Evolutionary conservation across 805 yeast species (phyloP), one percentile per base, ranked within the genome.

Genomic region (Ogataea pignaliae): DNA sequence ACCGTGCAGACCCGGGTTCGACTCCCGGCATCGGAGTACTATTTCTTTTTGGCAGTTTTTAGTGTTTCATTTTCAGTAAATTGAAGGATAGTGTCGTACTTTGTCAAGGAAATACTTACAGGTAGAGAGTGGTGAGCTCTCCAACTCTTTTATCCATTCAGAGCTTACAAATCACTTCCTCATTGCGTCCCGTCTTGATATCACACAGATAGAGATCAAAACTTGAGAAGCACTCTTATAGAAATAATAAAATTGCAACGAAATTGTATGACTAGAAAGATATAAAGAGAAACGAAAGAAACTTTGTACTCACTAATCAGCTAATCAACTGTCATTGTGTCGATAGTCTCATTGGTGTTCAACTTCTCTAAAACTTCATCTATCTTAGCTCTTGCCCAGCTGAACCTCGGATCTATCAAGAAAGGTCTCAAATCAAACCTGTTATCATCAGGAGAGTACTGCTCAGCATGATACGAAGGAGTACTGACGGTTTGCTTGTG

Each of bases 401-500:
- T 76, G 64, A 88, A 93, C 50, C 87, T 71, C 28, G 98, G 97
- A 54, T 87, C 81, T 45, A 93, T 88, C 61, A 95, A 71, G 64
- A 93, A 89, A n/a, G 99, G 99, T 54, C 99, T 75, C 58, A 95
- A 71, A 63, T 93, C 99, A 64, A 86, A 93, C 56, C 99, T 75
- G 63, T 93, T 93, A 65, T 93, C 99, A 64, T 93, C 99, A 1
- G 99, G 97, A 2, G 98, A 90, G 61, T 93, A 93, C 58, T 88
- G 95, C 63, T 93, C 99, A 0, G 99, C 99, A 57, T 93, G 99
- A 60, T 93, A 93, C 32, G 95, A 78, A 12, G 99, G 99, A 0
- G 99, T 93, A 63, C 90, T 75, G n/a, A 91, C 90, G 1, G 99
- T 93, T 81, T 88, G 93, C 67, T 93, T 93, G 66, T 93, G 99